A percentile compares a stretch with the other conserved stretches of the same genome.
Evolutionary conservation across 2,329 filamentous ascomycete species (phyloP).

Genomic region (Stemphylium beticola): DNA sequence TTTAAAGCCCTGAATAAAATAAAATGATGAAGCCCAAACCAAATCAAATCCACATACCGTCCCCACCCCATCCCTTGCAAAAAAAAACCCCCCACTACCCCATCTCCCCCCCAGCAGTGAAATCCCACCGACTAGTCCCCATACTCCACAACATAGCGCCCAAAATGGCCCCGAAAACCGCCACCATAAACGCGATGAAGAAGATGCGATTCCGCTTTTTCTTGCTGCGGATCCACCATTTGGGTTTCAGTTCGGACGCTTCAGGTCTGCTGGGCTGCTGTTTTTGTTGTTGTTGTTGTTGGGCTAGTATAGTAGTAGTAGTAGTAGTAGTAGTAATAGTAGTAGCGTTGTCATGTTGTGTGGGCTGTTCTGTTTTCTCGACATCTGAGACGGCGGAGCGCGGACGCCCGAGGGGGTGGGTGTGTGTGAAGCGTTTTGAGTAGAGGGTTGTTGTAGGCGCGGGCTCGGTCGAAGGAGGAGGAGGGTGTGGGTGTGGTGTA

Average conservation of each 20-base stretch:
- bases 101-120: neutral
- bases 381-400: no score
- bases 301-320: neutral
- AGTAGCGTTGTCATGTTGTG: neutral
- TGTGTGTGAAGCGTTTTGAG: constrained; percentile 5
- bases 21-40: no score
- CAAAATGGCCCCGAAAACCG: neutral
- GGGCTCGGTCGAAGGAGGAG: no score
- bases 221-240: neutral
- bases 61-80: no score
- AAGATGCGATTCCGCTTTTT: neutral
- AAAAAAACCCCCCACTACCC: no score
- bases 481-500: no score
- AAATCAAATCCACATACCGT: no score
- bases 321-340: neutral
- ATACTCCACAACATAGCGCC: constrained; percentile 2
- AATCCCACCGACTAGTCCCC: neutral
- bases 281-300: no score
- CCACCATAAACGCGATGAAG: neutral
- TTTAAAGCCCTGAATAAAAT: no score
- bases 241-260: no score
- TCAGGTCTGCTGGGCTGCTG: no score
- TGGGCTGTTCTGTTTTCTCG: neutral
- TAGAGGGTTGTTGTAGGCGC: neutral
- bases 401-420: neutral